Percentiles rank a stretch among this genome's conserved stretches.
phyloP scores from a whole-genome alignment of 2,329 filamentous ascomycete species.

The Neonectria neomacrospora region DNA sequence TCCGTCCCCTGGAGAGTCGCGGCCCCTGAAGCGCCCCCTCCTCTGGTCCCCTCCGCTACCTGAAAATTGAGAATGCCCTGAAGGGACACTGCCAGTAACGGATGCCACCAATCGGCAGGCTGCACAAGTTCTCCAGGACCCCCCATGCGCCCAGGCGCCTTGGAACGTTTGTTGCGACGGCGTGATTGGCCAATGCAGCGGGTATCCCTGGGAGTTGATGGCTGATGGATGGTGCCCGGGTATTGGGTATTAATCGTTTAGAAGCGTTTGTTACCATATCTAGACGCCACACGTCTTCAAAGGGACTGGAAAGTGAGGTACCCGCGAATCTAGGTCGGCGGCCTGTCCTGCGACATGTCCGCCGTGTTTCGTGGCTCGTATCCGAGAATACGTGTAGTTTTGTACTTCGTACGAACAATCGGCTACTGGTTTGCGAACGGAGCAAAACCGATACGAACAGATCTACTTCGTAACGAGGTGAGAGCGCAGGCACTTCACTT shows the following conservation, averaged over 20 bases:
- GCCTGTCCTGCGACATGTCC: neutral
- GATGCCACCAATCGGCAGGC: conserved; percentile 42
- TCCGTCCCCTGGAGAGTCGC: conserved; percentile 7
- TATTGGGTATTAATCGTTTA: neutral
- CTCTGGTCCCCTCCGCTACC: neutral
- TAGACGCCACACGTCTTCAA: conserved; percentile 6
- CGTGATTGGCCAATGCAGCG: conserved; percentile 32
- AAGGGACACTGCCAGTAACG: conserved; percentile 11
- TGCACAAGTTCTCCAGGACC: conserved; percentile 22
- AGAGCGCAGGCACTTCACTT: conserved; percentile 2
- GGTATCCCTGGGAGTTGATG: conserved; percentile 30
- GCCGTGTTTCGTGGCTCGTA: neutral
- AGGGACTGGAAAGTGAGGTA: neutral
- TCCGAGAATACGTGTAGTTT: neutral
- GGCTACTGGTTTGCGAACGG: neutral
- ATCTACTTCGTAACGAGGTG: neutral
- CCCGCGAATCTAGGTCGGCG: neutral
- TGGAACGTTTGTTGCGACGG: conserved; percentile 35
- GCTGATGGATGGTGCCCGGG: conserved; percentile 3
- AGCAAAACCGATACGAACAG: neutral
- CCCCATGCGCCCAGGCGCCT: conserved; percentile 36
- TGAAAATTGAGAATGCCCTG: conserved; percentile 18
- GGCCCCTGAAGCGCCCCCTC: neutral
- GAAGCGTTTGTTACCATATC: neutral
- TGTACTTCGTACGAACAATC: neutral